Percentiles rank a stretch among this genome's conserved stretches.
Evolutionary conservation across 2,329 filamentous ascomycete genomes (phyloP).

Genomic region (Aspergillus amoenus): DNA sequence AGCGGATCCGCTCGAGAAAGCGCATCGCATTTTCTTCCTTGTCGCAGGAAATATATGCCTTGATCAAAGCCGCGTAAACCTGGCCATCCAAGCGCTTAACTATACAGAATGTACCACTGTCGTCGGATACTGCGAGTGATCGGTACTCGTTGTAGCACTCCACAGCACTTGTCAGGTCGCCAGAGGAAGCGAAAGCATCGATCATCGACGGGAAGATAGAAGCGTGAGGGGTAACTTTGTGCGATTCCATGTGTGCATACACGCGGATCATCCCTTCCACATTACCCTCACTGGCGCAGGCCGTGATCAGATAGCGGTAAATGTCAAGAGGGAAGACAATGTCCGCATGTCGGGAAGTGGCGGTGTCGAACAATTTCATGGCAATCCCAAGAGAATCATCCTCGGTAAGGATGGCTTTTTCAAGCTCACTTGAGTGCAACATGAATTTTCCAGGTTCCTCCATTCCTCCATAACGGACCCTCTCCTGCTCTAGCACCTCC

Average conservation of each 20-base stretch:
- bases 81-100: constrained; percentile 74
- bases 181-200: constrained; percentile 78
- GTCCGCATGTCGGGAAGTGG: constrained; percentile 61
- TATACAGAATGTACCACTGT: constrained; percentile 68
- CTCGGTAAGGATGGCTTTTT: constrained; percentile 80
- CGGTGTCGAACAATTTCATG: constrained; percentile 79
- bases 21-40: constrained; percentile 78
- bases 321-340: constrained; percentile 73
- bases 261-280: constrained; percentile 87
- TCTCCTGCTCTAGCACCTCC: constrained; percentile 73
- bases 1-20: constrained; percentile 79
- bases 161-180: constrained; percentile 82
- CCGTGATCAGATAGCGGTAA: constrained; percentile 80
- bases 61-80: constrained; percentile 88
- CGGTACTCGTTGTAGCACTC: constrained; percentile 97
- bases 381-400: constrained; percentile 85
- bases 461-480: constrained; percentile 80
- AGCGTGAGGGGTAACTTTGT: constrained; percentile 70
- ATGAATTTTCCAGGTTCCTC: constrained; percentile 82
- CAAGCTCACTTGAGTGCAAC: constrained; percentile 82
- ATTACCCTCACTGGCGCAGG: constrained; percentile 78
- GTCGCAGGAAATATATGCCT: constrained; percentile 80
- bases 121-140: constrained; percentile 78
- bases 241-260: constrained; percentile 86
- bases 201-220: constrained; percentile 92